Conservation (phyloP, 2,329 filamentous ascomycete genomes). For the Colletotrichum sp. region DNA sequence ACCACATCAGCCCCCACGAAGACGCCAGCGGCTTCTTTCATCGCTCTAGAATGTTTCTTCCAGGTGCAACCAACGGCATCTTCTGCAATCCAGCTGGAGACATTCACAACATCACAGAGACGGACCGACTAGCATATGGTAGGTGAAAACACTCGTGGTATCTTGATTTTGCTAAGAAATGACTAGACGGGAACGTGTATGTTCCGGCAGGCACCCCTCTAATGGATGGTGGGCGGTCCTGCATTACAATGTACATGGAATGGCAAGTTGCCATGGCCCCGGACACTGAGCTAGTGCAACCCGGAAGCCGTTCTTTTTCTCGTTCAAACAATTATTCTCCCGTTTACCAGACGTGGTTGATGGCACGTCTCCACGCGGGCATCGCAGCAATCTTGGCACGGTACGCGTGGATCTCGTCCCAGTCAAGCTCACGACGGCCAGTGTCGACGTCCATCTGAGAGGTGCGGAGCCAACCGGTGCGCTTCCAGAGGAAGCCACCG, state of each 20-base stretch:
- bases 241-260: not conserved
- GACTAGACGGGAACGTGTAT: not conserved
- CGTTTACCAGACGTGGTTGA: conserved; percentile 2
- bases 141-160: conserved; percentile 12
- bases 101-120: not conserved
- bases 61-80: not conserved
- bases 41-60: not conserved
- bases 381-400: conserved; percentile 52
- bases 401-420: conserved; percentile 66
- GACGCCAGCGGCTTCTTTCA: not conserved
- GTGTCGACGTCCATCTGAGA: conserved; percentile 72
- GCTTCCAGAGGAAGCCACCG: conserved; percentile 69
- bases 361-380: conserved; percentile 53
- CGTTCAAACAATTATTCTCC: not conserved
- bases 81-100: not conserved
- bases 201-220: not conserved
- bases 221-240: not conserved
- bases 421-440: conserved; percentile 69
- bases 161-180: conserved; percentile 15
- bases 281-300: not conserved
- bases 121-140: not conserved
- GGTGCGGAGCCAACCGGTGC: conserved; percentile 62
- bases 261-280: not conserved
- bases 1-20: not conserved
- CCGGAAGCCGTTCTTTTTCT: not conserved